Evolutionary conservation across 805 yeast genomes (phyloP).

Genomic region (Hanseniaspora lindneri): DNA sequence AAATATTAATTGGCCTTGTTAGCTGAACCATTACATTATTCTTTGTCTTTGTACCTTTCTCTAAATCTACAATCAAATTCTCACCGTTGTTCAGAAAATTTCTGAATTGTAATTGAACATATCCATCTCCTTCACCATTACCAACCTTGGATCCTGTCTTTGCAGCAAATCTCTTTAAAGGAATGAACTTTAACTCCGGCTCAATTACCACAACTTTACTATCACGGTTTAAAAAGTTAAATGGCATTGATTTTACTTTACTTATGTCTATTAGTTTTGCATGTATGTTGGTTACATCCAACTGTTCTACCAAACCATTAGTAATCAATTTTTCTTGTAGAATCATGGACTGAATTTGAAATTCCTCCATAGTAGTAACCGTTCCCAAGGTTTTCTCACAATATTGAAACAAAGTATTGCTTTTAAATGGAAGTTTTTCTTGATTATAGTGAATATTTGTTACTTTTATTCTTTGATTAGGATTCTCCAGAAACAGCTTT

Average conservation of each 20-base stretch:
- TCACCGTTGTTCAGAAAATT: slow-evolving; percentile 66
- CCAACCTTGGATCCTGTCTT: slow-evolving; percentile 94
- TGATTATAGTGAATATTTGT: slow-evolving; percentile 20
- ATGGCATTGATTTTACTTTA: slow-evolving; percentile 16
- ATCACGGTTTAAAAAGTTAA: slow-evolving; percentile 3
- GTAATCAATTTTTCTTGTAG: slow-evolving; percentile 24
- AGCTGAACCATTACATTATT: slow-evolving; percentile 43
- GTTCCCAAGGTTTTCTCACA: slow-evolving; percentile 24
- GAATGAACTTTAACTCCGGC: slow-evolving; percentile 31
- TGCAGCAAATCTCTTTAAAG: slow-evolving; percentile 62
- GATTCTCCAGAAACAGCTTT: slow-evolving; percentile 19
- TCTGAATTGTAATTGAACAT: slow-evolving; percentile 55
- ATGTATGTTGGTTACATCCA: slow-evolving; percentile 19
- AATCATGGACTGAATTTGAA: slow-evolving; percentile 23
- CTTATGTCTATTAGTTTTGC: slow-evolving; percentile 17
- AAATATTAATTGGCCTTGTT: slow-evolving; percentile 39
- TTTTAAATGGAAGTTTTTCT: slow-evolving; percentile 17
- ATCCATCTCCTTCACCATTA: slow-evolving; percentile 94
- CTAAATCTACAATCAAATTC: slow-evolving; percentile 41
- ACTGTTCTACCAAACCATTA: slow-evolving; percentile 24
- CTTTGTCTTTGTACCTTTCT: slow-evolving; percentile 49
- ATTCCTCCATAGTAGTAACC: slow-evolving; percentile 23
- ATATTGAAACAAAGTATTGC: slow-evolving; percentile 22
- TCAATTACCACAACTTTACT: slow-evolving; percentile 22
- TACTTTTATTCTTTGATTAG: slow-evolving; percentile 23